Evolutionary conservation across 2,329 filamentous ascomycete genomes (phyloP).

Genomic region (Xylariales sp.): DNA sequence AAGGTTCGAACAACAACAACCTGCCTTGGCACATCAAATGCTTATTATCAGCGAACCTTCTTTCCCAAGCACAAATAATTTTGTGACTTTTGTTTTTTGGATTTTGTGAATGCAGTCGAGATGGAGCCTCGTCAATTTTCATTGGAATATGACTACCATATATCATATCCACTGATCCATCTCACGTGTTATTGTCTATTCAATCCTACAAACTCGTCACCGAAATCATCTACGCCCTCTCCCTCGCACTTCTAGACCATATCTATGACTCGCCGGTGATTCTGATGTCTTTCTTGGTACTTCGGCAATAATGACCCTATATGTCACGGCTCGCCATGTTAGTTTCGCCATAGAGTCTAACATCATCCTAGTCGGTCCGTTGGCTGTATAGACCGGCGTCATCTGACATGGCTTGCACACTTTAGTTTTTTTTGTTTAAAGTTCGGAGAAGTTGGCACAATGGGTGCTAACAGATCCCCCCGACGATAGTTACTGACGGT

Average conservation of each 20-base stretch:
- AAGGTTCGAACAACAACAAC: conserved; percentile 7
- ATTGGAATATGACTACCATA: too few relatives aligned
- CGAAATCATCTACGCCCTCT: background rate
- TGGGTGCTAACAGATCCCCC: background rate
- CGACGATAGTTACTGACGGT: background rate
- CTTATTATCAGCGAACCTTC: conserved; percentile 5
- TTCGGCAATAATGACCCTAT: conserved; percentile 1
- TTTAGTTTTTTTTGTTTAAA: background rate
- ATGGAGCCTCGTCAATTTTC: background rate
- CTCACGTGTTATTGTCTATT: background rate
- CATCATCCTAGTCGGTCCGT: conserved; percentile 3
- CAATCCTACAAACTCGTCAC: background rate
- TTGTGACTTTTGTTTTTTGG: background rate
- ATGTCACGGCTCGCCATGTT: conserved; percentile 1
- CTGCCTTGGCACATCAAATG: background rate
- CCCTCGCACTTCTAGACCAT: background rate
- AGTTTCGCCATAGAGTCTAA: conserved; percentile 11
- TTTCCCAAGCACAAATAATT: background rate
- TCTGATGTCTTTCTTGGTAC: background rate
- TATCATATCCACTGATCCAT: background rate
- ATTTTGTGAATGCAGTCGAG: background rate
- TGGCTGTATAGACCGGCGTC: conserved; percentile 1
- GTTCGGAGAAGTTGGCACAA: background rate
- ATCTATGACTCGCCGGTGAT: background rate
- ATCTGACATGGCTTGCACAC: conserved; percentile 11